Evolutionary conservation across 1,284 basidiomycete species (phyloP), one percentile per base, ranked within the genome.

Genomic region (Marasmius oreades): DNA sequence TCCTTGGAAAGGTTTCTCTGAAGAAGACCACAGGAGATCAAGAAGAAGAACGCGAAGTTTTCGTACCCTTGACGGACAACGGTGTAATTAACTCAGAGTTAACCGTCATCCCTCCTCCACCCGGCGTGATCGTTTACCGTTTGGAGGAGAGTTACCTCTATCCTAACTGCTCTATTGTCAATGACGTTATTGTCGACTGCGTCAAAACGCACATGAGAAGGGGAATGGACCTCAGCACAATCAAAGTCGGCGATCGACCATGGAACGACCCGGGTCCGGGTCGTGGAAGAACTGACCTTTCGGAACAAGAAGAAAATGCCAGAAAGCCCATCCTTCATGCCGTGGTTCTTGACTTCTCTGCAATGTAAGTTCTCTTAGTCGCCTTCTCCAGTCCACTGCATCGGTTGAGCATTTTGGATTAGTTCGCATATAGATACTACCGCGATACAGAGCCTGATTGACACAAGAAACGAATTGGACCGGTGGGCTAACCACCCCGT

Each of bases 91-190:
- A 94, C 69, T 75, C 86, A 0, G 77, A 83, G 24, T 73, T 98
- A 66, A 81, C 84, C 65, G 86, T 98, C 55, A 77, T 82, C 36
- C 81, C 90, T 12, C 95, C 95, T 12, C 76, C 87, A 16, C 90
- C 93, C 2, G 96, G 97, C 42, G 81, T 98, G 53, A 72, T 99
- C 69, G 84, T 98, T 62, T 98, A 96, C 76, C 88, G 95, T 52
- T 89, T 95, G 69, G 94, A 97, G 67, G 95, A 98, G 73, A 92
- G 92, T 58, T 92, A 92, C 70, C 79, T 97, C 39, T 99, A 95
- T 74, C 95, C 96, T 50, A 99, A 98, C 74, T 88, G 88, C 5
- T 90, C 90, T 1, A 75, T 84, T 60, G 76, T 91, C 68, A 95
- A 94, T 70, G 82, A 85, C 51, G 77, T 80, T 0, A 76, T 98